Evolutionary conservation across 2,329 filamentous ascomycete genomes (phyloP).

Genomic region (Ophiostoma australiae): DNA sequence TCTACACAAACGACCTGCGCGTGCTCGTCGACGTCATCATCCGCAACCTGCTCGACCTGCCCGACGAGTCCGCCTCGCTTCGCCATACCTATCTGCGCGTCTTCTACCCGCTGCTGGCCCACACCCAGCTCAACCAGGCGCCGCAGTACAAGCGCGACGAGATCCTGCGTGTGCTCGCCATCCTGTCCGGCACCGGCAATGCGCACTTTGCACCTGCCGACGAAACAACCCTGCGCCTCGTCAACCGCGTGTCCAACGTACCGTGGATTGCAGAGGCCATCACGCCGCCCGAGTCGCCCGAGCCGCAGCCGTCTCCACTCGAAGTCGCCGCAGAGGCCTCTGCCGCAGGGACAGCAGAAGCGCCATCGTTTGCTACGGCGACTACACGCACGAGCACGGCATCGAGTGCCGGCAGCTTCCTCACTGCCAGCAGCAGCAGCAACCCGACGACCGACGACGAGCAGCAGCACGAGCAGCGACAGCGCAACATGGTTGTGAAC

Average conservation of each 20-base stretch:
- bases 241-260: slow-evolving; percentile 64
- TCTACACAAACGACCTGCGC: slow-evolving; percentile 94
- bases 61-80: slow-evolving; percentile 70
- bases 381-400: slow-evolving; percentile 21
- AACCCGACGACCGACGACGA: slow-evolving; percentile 22
- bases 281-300: slow-evolving; percentile 28
- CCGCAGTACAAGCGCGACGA: slow-evolving; percentile 91
- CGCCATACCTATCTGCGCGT: slow-evolving; percentile 94
- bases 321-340: neutral
- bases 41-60: slow-evolving; percentile 91
- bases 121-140: slow-evolving; percentile 82
- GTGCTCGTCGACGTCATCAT: slow-evolving; percentile 95
- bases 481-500: slow-evolving; percentile 40
- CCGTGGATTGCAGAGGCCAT: slow-evolving; percentile 56
- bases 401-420: slow-evolving; percentile 14
- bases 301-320: slow-evolving; percentile 10
- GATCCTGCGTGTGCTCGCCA: slow-evolving; percentile 66
- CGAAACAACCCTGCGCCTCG: slow-evolving; percentile 71
- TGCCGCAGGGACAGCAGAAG: neutral
- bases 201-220: slow-evolving; percentile 76
- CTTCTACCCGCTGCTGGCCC: slow-evolving; percentile 79
- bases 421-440: slow-evolving; percentile 16
- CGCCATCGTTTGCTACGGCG: slow-evolving; percentile 16
- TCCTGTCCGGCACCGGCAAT: slow-evolving; percentile 63
- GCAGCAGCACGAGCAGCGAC: slow-evolving; percentile 1